Conservation (phyloP, 1,139 yeast species). For the Meyerozyma sp. region DNA sequence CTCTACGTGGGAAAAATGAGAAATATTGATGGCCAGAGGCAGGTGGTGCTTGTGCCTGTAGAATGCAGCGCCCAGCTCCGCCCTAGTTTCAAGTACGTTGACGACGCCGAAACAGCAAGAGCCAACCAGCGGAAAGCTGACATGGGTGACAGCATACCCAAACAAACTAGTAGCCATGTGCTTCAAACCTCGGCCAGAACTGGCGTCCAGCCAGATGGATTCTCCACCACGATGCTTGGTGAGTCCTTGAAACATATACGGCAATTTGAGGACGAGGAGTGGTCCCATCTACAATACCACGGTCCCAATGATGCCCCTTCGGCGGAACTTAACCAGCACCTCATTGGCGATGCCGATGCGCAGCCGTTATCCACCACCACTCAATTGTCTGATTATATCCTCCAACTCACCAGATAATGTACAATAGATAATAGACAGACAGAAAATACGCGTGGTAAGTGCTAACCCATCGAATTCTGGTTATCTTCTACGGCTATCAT, state of each 20-base stretch:
- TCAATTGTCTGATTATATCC: background rate
- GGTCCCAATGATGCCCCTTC: background rate
- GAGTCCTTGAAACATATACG: conserved; percentile 75
- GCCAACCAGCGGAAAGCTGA: conserved; percentile 23
- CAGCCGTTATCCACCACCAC: conserved; percentile 1
- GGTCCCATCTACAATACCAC: conserved; percentile 23
- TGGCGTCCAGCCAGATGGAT: conserved; percentile 66
- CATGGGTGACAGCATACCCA: conserved; percentile 20
- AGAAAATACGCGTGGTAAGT: too few species aligned
- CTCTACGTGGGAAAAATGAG: conserved; percentile 31
- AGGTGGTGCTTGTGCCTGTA: conserved; percentile 61
- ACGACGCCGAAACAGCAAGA: conserved; percentile 35
- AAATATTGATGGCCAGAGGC: conserved; percentile 19
- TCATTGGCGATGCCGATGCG: background rate
- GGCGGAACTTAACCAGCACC: background rate
- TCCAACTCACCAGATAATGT: background rate
- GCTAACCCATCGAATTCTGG: background rate
- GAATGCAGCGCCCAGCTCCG: conserved; percentile 71
- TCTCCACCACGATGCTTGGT: conserved; percentile 60
- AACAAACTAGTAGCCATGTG: conserved; percentile 39
- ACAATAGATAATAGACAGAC: background rate
- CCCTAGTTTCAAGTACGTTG: conserved; percentile 77
- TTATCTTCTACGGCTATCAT: background rate
- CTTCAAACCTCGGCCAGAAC: conserved; percentile 38
- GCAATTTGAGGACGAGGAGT: conserved; percentile 69